A percentile compares a stretch with the other conserved stretches of the same genome.
Evolutionary conservation across 768 basidiomycete genomes (phyloP).

Genomic region (Naganishia onofrii): DNA sequence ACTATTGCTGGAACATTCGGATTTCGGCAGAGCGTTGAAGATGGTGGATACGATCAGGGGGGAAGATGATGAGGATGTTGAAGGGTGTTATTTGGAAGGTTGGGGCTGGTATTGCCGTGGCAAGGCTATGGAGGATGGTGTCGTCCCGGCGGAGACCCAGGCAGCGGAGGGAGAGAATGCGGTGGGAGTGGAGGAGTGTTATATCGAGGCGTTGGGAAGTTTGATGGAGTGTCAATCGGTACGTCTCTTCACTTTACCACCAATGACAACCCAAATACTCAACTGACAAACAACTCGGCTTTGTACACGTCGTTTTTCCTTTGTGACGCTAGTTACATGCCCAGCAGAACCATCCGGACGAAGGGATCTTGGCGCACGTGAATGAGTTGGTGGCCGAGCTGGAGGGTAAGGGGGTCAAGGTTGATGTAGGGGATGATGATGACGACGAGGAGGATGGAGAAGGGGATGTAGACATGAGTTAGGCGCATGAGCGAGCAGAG

Average conservation of each 20-base stretch:
- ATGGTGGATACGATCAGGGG: conserved; percentile 76
- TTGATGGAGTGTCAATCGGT: conserved; percentile 79
- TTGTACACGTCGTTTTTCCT: too few species aligned
- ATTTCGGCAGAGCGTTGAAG: conserved; percentile 69
- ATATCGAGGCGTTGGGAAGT: conserved; percentile 72
- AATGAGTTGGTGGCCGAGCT: conserved; percentile 69
- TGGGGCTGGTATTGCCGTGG: conserved; percentile 77
- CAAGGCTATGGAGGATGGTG: conserved; percentile 53
- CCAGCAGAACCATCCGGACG: conserved; percentile 71
- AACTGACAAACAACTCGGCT: too few species aligned
- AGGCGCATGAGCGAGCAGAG: conserved; percentile 1
- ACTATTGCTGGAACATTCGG: conserved; percentile 71
- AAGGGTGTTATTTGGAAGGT: conserved; percentile 91
- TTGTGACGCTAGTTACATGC: conserved; percentile 61
- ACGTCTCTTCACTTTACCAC: conserved; percentile 40
- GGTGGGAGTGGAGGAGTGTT: conserved; percentile 67
- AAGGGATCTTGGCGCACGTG: conserved; percentile 70
- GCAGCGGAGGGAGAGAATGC: conserved; percentile 59
- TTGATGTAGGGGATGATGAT: conserved; percentile 55
- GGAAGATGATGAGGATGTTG: conserved; percentile 78
- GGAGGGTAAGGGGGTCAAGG: conserved; percentile 64
- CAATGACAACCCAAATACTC: too few species aligned
- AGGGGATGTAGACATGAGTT: conserved; percentile 60
- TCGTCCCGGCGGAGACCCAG: conserved; percentile 59
- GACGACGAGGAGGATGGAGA: conserved; percentile 57